A percentile compares a stretch with the other conserved stretches of the same genome.
Conservation (phyloP, 2,329 filamentous ascomycete species). For the Ceratocystiopsis sp. region DNA sequence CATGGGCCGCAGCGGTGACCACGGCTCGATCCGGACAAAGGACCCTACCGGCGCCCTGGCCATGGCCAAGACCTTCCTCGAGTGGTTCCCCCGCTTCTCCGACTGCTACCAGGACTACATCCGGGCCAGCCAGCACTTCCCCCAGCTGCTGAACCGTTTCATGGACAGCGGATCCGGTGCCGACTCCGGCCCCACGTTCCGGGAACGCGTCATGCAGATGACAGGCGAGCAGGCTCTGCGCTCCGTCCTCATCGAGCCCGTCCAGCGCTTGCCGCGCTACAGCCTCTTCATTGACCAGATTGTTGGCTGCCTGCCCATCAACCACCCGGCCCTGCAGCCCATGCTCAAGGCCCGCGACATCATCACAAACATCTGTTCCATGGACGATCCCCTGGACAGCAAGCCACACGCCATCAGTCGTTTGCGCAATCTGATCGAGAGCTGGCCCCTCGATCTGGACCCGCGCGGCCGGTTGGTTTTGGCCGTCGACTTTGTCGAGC, state of each 20-base stretch:
- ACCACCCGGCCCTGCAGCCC: constrained; percentile 66
- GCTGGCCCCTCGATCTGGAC: constrained; percentile 56
- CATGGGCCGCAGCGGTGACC: background rate
- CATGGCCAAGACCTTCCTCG: constrained; percentile 65
- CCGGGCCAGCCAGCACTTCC: constrained; percentile 72
- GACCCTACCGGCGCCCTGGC: constrained; percentile 64
- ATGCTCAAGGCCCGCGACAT: constrained; percentile 85
- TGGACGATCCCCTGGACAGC: constrained; percentile 55
- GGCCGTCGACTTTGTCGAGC: constrained; percentile 63
- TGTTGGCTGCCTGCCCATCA: constrained; percentile 64
- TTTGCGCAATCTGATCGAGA: constrained; percentile 58
- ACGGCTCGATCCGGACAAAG: constrained; percentile 24
- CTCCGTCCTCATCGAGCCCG: constrained; percentile 87
- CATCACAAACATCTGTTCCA: constrained; percentile 89
- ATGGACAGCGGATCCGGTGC: constrained; percentile 29
- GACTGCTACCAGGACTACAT: constrained; percentile 90
- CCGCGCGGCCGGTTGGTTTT: constrained; percentile 65
- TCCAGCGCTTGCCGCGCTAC: constrained; percentile 86
- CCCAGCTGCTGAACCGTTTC: constrained; percentile 62
- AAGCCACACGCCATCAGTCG: constrained; percentile 59
- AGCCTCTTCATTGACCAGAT: constrained; percentile 95
- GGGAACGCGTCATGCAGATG: constrained; percentile 59
- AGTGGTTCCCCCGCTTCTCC: constrained; percentile 88
- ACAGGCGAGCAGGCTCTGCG: constrained; percentile 81
- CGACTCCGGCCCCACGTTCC: constrained; percentile 38